A percentile compares a stretch with the other conserved stretches of the same genome.
Conservation (phyloP, 495 filamentous ascomycete genomes). For the Rhizodiscina lignyota region DNA sequence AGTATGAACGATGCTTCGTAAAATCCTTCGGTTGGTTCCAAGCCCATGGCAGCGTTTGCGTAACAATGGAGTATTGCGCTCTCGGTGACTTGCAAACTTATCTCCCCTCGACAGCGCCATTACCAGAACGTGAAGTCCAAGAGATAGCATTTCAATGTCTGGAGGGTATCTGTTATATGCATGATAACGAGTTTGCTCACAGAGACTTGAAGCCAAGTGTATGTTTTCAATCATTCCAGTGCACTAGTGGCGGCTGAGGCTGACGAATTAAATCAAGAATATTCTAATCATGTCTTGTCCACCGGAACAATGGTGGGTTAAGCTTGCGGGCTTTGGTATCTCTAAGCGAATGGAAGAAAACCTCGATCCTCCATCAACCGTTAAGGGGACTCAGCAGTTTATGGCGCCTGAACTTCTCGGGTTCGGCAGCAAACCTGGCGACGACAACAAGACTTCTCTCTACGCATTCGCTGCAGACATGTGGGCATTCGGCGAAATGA, state of each 20-base stretch:
- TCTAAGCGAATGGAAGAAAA: constrained; percentile 20
- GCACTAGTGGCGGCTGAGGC: no score
- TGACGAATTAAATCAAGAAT: constrained; percentile 1
- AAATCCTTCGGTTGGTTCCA: constrained; percentile 7
- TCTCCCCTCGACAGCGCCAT: neutral
- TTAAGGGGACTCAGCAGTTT: constrained; percentile 19
- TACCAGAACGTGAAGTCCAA: constrained; percentile 4
- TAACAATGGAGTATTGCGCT: constrained; percentile 6
- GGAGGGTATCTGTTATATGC: constrained; percentile 4
- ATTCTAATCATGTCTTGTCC: constrained; percentile 4
- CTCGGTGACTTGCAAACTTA: constrained; percentile 4
- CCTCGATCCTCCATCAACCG: constrained; percentile 11
- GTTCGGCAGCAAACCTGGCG: neutral
- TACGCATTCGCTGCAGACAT: constrained; percentile 2
- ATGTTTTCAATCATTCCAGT: neutral
- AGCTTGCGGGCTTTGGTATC: constrained; percentile 37
- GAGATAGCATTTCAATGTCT: constrained; percentile 3
- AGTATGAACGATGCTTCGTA: constrained; percentile 8
- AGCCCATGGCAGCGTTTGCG: constrained; percentile 1
- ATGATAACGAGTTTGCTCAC: constrained; percentile 7
- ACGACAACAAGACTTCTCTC: no score
- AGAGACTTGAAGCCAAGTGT: constrained; percentile 8
- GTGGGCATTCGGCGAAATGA: constrained; percentile 5
- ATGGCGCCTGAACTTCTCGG: constrained; percentile 24
- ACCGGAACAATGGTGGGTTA: constrained; percentile 22